A percentile compares a stretch with the other conserved stretches of the same genome.
phyloP scores from a whole-genome alignment of 1,284 basidiomycete genomes.

The Sporisorium exsertum region DNA sequence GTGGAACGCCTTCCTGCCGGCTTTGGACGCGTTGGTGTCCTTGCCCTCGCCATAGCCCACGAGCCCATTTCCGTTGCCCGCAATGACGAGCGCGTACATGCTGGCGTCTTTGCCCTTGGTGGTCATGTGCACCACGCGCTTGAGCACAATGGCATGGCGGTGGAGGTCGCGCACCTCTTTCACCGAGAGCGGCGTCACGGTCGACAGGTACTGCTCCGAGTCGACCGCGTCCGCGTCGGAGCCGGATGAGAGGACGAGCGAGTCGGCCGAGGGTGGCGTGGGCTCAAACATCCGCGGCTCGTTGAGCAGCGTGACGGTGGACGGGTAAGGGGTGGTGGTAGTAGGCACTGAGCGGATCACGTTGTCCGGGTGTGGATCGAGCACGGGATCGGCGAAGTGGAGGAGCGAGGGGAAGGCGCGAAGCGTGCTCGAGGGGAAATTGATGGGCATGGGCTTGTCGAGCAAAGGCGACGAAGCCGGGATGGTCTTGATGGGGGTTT shows the following conservation, averaged over 20 bases:
- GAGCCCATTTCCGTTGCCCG: conserved; percentile 85
- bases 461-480: conserved; percentile 48
- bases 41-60: conserved; percentile 92
- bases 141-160: conserved; percentile 63
- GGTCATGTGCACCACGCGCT: conserved; percentile 81
- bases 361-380: conserved; percentile 63
- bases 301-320: conserved; percentile 59
- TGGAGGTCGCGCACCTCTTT: conserved; percentile 62
- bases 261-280: conserved; percentile 55
- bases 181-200: conserved; percentile 63
- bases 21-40: conserved; percentile 75
- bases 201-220: conserved; percentile 58
- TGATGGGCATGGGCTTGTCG: conserved; percentile 55
- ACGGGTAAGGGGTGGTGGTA: conserved; percentile 37
- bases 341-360: conserved; percentile 39
- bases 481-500: conserved; percentile 19
- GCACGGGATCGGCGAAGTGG: conserved; percentile 63
- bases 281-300: conserved; percentile 58
- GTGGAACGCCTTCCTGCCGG: conserved; percentile 77
- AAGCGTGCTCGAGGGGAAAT: conserved; percentile 49
- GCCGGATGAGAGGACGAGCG: conserved; percentile 52
- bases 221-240: conserved; percentile 59
- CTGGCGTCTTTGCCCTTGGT: conserved; percentile 84
- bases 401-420: conserved; percentile 61
- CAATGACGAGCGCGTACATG: conserved; percentile 79